Evolutionary conservation across 2,329 filamentous ascomycete species (phyloP).

Genomic region (Trichoderma atrobrunneum): DNA sequence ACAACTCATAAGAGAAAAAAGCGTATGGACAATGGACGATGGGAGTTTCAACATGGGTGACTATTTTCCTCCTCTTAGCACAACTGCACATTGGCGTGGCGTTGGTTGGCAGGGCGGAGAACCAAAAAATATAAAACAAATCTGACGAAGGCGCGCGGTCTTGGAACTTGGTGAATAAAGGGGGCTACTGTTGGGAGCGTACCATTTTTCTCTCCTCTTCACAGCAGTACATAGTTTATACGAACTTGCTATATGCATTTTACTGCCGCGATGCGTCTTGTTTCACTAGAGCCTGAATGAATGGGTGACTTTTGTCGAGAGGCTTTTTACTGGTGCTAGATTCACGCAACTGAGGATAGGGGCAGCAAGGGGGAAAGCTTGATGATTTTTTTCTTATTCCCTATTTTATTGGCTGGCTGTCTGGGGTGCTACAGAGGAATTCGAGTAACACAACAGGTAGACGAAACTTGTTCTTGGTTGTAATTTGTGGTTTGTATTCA

Average conservation of each 20-base stretch:
- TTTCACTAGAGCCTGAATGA: not conserved
- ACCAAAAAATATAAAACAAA: conserved; percentile 2
- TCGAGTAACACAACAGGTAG: not conserved
- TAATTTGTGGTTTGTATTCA: not conserved
- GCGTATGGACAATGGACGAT: not conserved
- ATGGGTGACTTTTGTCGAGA: not conserved
- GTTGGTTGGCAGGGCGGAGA: conserved; percentile 16
- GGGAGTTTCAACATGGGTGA: not conserved
- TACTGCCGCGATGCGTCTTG: not conserved
- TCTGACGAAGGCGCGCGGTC: not conserved
- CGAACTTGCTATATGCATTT: not conserved
- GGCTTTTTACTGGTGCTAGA: not conserved
- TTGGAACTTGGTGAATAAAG: not conserved
- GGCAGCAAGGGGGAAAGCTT: not conserved
- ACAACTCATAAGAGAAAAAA: conserved; percentile 4
- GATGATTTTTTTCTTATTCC: not conserved
- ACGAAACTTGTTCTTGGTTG: not conserved
- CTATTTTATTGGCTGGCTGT: not conserved
- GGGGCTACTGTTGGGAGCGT: not conserved
- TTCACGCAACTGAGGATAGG: not conserved
- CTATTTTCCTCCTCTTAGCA: not conserved
- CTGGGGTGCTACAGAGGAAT: not conserved
- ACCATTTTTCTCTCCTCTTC: not conserved
- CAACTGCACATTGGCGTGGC: conserved; percentile 18
- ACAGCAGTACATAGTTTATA: conserved; percentile 1